phyloP scores from a whole-genome alignment of 805 yeast species.

The Cyberlindnera americana region DNA sequence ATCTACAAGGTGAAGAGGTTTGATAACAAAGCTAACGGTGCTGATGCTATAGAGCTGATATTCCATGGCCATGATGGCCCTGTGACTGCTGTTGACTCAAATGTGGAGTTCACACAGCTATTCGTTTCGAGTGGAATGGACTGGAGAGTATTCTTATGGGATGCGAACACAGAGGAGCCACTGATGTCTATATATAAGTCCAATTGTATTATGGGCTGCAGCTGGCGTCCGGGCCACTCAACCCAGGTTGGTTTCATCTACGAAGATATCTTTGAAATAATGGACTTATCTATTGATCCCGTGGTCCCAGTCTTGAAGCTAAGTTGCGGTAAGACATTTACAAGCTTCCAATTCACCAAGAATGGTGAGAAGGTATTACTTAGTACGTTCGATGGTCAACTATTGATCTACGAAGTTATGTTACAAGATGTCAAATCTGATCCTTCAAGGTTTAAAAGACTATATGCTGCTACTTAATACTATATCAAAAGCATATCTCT shows the following conservation, averaged over 20 bases:
- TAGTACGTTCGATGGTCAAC: constrained; percentile 16
- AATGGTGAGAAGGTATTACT: constrained; percentile 18
- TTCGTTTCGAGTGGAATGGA: constrained; percentile 31
- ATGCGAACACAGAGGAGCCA: constrained; percentile 18
- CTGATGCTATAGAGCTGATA: constrained; percentile 18
- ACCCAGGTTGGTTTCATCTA: constrained; percentile 31
- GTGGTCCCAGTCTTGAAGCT: constrained; percentile 24
- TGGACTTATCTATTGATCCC: constrained; percentile 30
- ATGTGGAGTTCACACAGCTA: constrained; percentile 18
- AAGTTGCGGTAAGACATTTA: constrained; percentile 9
- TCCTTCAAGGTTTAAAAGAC: constrained; percentile 19
- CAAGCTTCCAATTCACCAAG: constrained; percentile 17
- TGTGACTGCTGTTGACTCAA: constrained; percentile 21
- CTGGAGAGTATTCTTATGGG: constrained; percentile 31
- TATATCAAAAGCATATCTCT: not conserved
- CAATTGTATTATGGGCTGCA: constrained; percentile 26
- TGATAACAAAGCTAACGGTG: constrained; percentile 18
- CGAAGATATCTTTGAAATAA: constrained; percentile 28
- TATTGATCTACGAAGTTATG: constrained; percentile 18
- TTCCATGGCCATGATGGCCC: constrained; percentile 28
- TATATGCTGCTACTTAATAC: constrained; percentile 8
- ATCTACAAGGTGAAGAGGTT: constrained; percentile 29
- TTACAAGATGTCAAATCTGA: constrained; percentile 16
- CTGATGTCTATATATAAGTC: constrained; percentile 24
- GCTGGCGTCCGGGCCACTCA: constrained; percentile 27